phyloP scores from a whole-genome alignment of 2,329 filamentous ascomycete genomes.

The Alternaria rosae region DNA sequence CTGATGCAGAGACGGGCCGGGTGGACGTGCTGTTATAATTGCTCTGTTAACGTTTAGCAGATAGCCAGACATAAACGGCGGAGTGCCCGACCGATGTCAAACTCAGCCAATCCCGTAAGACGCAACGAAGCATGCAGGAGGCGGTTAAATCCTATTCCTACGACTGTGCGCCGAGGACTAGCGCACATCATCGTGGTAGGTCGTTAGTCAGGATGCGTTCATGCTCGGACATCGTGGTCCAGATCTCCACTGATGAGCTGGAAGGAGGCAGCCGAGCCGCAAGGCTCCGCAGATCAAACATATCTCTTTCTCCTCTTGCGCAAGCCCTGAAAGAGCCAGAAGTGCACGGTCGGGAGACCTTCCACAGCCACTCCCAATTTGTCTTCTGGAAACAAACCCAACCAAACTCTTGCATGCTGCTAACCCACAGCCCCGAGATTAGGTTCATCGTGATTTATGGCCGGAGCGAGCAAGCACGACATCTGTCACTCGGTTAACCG shows the following conservation, averaged over 20 bases:
- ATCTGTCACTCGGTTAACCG: conserved; percentile 8
- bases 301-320: background rate
- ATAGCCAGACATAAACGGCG: background rate
- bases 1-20: background rate
- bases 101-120: conserved; percentile 1
- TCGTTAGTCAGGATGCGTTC: conserved; percentile 8
- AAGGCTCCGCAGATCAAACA: background rate
- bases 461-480: background rate
- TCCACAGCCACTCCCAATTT: background rate
- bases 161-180: conserved; percentile 2
- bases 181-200: background rate
- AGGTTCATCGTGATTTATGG: background rate
- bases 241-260: conserved; percentile 1
- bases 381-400: background rate
- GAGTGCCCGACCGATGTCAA: conserved; percentile 1
- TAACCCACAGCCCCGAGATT: background rate
- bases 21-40: conserved; percentile 11
- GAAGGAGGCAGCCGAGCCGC: background rate
- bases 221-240: background rate
- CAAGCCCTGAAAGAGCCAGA: background rate
- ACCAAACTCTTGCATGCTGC: background rate
- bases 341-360: background rate
- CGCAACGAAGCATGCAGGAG: conserved; percentile 4
- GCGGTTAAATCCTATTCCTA: background rate
- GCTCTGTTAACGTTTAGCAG: background rate